Conservation (phyloP, 352 stramenopile species). For the Globisporangium recalcitrans region DNA sequence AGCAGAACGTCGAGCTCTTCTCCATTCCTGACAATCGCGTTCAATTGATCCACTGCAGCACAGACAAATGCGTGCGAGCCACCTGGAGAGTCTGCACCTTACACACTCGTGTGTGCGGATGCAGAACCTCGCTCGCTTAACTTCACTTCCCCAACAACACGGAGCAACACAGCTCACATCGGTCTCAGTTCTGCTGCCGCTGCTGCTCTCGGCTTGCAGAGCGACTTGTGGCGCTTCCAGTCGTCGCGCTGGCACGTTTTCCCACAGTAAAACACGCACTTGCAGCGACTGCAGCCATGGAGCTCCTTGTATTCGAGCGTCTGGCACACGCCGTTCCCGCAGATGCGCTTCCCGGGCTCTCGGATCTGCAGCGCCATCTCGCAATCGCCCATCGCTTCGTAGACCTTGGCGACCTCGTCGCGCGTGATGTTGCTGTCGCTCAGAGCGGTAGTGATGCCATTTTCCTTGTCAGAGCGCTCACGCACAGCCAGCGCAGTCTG, state of each 20-base stretch:
- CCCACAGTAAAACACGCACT: constrained; percentile 65
- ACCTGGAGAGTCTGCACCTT: too few species aligned
- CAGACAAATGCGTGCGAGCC: too few species aligned
- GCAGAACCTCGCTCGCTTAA: background rate
- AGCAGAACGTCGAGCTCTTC: too few species aligned
- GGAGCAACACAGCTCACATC: background rate
- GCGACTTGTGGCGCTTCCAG: constrained; percentile 59
- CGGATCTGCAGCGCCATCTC: constrained; percentile 36
- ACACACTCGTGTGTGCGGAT: too few species aligned
- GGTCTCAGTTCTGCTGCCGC: constrained; percentile 12
- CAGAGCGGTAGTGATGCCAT: constrained; percentile 31
- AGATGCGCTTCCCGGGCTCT: constrained; percentile 43
- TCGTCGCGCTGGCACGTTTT: constrained; percentile 58
- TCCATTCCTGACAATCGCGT: too few species aligned
- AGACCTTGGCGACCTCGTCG: constrained; percentile 67
- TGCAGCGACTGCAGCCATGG: constrained; percentile 50
- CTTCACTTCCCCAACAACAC: background rate
- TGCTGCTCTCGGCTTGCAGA: constrained; percentile 28
- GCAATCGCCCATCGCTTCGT: constrained; percentile 57
- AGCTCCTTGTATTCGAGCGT: constrained; percentile 48
- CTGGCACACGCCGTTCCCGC: constrained; percentile 42
- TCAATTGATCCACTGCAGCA: too few species aligned
- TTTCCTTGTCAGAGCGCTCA: constrained; percentile 29
- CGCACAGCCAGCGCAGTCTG: constrained; percentile 37
- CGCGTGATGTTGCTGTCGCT: constrained; percentile 62